Evolutionary conservation across 176 grass and related monocot species (phyloP).

Genomic region (Echinochloa phyllopogon): DNA sequence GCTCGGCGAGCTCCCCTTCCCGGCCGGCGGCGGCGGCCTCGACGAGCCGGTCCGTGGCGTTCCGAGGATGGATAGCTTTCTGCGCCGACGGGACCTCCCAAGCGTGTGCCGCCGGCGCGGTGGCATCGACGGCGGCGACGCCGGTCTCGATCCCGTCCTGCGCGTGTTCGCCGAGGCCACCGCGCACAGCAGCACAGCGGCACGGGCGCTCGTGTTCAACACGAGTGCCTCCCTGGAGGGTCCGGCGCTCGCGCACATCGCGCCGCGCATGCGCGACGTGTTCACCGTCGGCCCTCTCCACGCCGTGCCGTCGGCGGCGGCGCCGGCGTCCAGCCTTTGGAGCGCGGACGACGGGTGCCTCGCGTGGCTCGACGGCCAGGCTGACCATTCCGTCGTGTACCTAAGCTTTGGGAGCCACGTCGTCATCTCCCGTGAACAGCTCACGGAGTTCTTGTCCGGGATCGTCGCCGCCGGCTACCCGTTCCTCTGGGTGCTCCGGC

Average conservation of each 20-base stretch:
- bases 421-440: neutral
- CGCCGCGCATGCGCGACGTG: neutral
- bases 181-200: constrained; percentile 2
- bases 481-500: constrained; percentile 57
- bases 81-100: constrained; percentile 43
- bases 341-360: neutral
- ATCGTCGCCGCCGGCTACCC: constrained; percentile 40
- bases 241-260: neutral
- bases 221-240: constrained; percentile 43
- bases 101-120: neutral
- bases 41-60: constrained; percentile 40
- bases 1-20: constrained; percentile 27
- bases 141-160: neutral
- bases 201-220: constrained; percentile 51
- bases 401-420: neutral
- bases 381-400: neutral
- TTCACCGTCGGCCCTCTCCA: neutral
- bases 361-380: neutral
- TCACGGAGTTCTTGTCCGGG: constrained; percentile 38
- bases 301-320: neutral
- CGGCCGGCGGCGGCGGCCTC: constrained; percentile 14
- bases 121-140: neutral
- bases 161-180: neutral
- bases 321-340: neutral
- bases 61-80: constrained; percentile 41